Percentiles rank a stretch among this genome's conserved stretches.
phyloP scores from a whole-genome alignment of 2,329 filamentous ascomycete genomes.

The Beauveria bassiana region DNA sequence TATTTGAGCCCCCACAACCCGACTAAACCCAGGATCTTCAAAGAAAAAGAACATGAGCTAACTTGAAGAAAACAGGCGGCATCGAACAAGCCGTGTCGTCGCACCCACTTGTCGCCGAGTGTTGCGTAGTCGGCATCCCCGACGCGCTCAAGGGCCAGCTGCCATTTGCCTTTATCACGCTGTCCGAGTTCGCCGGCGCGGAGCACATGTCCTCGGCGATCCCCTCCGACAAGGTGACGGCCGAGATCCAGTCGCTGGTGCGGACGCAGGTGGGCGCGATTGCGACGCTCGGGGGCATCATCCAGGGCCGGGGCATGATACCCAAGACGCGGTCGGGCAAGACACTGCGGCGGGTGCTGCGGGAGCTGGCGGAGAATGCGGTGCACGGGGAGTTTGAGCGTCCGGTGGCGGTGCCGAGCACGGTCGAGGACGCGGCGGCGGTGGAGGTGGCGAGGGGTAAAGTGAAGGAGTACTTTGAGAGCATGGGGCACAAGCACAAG shows the following conservation, averaged over 20 bases:
- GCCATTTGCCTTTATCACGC: slow-evolving; percentile 78
- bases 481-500: slow-evolving; percentile 33
- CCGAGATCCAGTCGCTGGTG: slow-evolving; percentile 66
- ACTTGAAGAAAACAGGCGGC: slow-evolving; percentile 43
- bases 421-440: slow-evolving; percentile 72
- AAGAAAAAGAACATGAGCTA: background rate
- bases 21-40: background rate
- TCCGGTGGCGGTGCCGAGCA: slow-evolving; percentile 68
- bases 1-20: slow-evolving; percentile 21
- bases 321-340: slow-evolving; percentile 91
- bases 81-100: slow-evolving; percentile 88
- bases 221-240: slow-evolving; percentile 34
- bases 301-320: slow-evolving; percentile 79
- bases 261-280: slow-evolving; percentile 81
- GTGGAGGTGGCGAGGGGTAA: slow-evolving; percentile 65
- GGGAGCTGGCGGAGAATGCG: slow-evolving; percentile 78
- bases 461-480: slow-evolving; percentile 68
- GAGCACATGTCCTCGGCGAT: slow-evolving; percentile 44
- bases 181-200: slow-evolving; percentile 25
- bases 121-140: slow-evolving; percentile 78
- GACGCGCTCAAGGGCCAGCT: slow-evolving; percentile 83
- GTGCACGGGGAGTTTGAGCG: slow-evolving; percentile 65
- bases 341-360: slow-evolving; percentile 72
- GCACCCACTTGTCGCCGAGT: slow-evolving; percentile 72
- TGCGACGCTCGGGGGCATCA: slow-evolving; percentile 75